phyloP scores from a whole-genome alignment of 2,329 filamentous ascomycete genomes.

The Phoma sp. region DNA sequence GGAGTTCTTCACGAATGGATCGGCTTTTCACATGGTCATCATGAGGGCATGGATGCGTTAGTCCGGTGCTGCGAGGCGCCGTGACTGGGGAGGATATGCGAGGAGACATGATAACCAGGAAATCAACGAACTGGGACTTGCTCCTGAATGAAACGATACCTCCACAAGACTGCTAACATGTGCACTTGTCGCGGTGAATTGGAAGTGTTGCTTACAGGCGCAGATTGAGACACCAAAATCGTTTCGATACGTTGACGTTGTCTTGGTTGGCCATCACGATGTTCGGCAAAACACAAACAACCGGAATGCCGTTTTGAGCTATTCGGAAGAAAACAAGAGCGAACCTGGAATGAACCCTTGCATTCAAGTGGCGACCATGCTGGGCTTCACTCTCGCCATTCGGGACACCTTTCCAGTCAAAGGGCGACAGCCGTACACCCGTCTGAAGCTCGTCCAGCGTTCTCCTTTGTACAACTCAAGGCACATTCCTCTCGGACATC shows the following conservation, averaged over 20 bases:
- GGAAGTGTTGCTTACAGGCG: constrained; percentile 6
- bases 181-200: constrained; percentile 4
- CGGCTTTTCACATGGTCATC: constrained; percentile 22
- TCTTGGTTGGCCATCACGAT: no score
- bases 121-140: constrained; percentile 22
- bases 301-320: not conserved
- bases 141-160: constrained; percentile 23
- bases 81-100: constrained; percentile 19
- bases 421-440: no score
- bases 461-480: not conserved
- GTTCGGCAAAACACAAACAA: not conserved
- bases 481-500: constrained; percentile 3
- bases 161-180: constrained; percentile 14
- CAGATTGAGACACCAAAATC: not conserved
- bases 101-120: constrained; percentile 19
- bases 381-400: not conserved
- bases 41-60: constrained; percentile 19
- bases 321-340: not conserved
- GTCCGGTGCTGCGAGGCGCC: constrained; percentile 15
- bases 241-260: not conserved
- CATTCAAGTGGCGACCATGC: not conserved
- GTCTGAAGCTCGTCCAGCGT: not conserved
- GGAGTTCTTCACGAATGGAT: constrained; percentile 23
- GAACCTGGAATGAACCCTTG: not conserved
- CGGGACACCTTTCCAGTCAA: no score